Evolutionary conservation across 257 asterid species (phyloP).

Genomic region (Solanum ossicruentum): DNA sequence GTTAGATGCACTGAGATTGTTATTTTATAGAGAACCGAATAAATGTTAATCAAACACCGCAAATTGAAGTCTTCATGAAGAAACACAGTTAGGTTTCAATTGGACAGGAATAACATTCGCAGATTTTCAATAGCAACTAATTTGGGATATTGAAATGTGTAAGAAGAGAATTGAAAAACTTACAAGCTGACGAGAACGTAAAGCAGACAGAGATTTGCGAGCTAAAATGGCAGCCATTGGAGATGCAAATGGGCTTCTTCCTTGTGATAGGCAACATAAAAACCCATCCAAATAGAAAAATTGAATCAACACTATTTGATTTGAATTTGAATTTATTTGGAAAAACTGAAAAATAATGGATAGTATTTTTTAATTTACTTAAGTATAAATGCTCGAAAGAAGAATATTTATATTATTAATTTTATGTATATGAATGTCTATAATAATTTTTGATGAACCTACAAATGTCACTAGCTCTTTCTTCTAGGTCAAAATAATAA

Average conservation of each 20-base stretch:
- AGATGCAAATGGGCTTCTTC: not conserved
- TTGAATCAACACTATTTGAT: too few relatives aligned
- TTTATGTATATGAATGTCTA: too few relatives aligned
- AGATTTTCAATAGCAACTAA: not conserved
- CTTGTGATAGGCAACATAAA: not conserved
- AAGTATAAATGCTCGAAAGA: too few relatives aligned
- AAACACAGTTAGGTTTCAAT: not conserved
- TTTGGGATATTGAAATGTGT: not conserved
- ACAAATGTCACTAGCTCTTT: too few relatives aligned
- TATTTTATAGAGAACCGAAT: not conserved
- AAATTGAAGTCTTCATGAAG: not conserved
- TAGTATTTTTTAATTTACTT: too few relatives aligned
- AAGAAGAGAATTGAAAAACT: not conserved
- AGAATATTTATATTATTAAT: too few relatives aligned
- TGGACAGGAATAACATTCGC: not conserved
- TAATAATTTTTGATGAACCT: too few relatives aligned
- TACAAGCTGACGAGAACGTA: conserved; percentile 71
- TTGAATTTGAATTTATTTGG: too few relatives aligned
- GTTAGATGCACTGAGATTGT: not conserved
- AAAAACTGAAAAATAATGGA: too few relatives aligned
- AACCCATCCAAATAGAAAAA: too few relatives aligned
- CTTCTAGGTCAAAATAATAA: too few relatives aligned
- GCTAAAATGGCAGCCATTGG: conserved; percentile 63
- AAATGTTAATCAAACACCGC: not conserved
- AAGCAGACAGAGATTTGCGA: conserved; percentile 53